Percentiles rank a stretch among this genome's conserved stretches.
These are phyloP conservation scores for Starmerella tilneyi DNA, from an alignment of 805 yeast genomes.

Conservation along the genomic window DNA sequence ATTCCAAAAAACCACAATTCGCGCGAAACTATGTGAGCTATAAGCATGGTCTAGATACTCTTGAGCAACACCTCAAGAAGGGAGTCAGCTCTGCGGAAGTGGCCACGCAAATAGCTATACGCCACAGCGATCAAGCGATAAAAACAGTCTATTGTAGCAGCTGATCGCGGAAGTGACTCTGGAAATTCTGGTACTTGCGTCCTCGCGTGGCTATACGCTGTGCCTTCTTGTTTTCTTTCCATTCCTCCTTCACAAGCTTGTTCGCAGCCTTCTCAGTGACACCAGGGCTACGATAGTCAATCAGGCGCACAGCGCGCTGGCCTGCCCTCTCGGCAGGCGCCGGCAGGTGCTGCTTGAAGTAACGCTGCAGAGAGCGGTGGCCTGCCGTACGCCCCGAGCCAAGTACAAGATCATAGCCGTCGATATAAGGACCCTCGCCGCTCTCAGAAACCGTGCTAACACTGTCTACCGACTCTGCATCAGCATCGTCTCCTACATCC, in stretches of 20 bases:
- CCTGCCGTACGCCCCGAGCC: constrained; percentile 70
- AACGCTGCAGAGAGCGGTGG: constrained; percentile 64
- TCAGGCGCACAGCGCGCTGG: constrained; percentile 49
- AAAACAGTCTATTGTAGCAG: constrained; percentile 36
- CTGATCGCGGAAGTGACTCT: constrained; percentile 74
- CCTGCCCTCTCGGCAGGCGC: constrained; percentile 51
- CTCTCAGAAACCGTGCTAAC: constrained; percentile 29
- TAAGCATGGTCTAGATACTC: too few relatives aligned
- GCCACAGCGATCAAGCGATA: not conserved
- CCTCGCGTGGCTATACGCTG: constrained; percentile 36
- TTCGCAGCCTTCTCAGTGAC: constrained; percentile 28
- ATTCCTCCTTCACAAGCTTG: constrained; percentile 46
- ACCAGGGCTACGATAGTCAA: constrained; percentile 50
- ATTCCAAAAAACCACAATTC: too few relatives aligned
- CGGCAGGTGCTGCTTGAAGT: constrained; percentile 54
- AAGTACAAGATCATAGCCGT: constrained; percentile 58
- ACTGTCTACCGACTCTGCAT: constrained; percentile 22
- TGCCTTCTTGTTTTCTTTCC: constrained; percentile 47
- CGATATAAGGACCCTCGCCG: constrained; percentile 34
- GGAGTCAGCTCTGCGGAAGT: too few relatives aligned
- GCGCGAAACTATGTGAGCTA: too few relatives aligned
- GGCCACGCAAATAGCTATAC: too few relatives aligned
- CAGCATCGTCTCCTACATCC: constrained; percentile 29
- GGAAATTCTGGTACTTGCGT: constrained; percentile 68
- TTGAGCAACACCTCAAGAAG: too few relatives aligned